Evolutionary conservation across 257 asterid species (phyloP).

Genomic region (Osmanthus fragrans): DNA sequence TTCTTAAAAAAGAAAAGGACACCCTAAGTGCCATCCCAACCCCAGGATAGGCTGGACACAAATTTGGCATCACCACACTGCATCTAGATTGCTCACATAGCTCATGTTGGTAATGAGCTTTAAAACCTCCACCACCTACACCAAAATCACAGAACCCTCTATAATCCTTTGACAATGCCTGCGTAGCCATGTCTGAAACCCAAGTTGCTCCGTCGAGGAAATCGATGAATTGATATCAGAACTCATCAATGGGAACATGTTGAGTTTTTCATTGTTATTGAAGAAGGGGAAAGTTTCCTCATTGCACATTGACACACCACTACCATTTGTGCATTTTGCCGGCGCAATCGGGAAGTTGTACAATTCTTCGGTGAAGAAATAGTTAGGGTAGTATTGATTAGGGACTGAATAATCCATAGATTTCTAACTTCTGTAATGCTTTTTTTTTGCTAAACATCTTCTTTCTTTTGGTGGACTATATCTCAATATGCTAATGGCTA

Average conservation of each 20-base stretch:
- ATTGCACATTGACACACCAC: neutral
- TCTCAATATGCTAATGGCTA: too few relatives aligned
- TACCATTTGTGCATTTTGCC: slow-evolving; percentile 2
- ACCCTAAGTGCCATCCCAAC: too few relatives aligned
- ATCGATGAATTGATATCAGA: slow-evolving; percentile 42
- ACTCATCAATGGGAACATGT: slow-evolving; percentile 27
- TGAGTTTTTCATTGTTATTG: neutral
- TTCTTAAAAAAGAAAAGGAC: too few relatives aligned
- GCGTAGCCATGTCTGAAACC: slow-evolving; percentile 34
- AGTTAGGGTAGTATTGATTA: slow-evolving; percentile 43
- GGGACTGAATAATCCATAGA: slow-evolving; percentile 58
- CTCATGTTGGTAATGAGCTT: slow-evolving; percentile 20
- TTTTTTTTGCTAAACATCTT: too few relatives aligned
- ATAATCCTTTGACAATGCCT: slow-evolving; percentile 31
- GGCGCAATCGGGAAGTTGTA: slow-evolving; percentile 20
- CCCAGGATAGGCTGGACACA: slow-evolving; percentile 30
- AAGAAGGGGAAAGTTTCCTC: slow-evolving; percentile 21
- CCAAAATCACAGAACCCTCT: slow-evolving; percentile 26
- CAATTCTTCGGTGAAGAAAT: slow-evolving; percentile 29
- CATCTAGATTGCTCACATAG: too few relatives aligned
- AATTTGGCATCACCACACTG: slow-evolving; percentile 37
- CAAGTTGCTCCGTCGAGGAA: slow-evolving; percentile 38
- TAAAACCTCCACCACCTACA: slow-evolving; percentile 16
- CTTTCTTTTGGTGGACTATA: too few relatives aligned
- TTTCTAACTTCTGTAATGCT: too few relatives aligned